These are phyloP conservation scores for Tardiomyces blankii DNA, from an alignment of 1,139 yeast genomes.

Conservation along the genomic window DNA sequence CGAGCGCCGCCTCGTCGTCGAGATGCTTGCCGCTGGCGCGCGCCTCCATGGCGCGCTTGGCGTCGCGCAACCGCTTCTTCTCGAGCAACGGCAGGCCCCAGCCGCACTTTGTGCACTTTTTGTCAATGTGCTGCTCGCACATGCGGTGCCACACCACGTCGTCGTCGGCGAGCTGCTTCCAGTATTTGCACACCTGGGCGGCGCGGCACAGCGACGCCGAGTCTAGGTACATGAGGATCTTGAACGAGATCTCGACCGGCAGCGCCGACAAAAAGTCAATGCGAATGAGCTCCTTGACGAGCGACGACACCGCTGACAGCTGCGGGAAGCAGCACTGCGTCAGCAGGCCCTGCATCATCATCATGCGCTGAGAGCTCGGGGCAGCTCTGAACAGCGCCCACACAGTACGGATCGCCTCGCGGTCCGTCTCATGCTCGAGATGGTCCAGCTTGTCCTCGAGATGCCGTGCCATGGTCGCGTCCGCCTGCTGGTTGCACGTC, in stretches of 20 bases:
- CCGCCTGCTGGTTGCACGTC: conserved; percentile 59
- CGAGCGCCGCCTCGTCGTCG: not conserved
- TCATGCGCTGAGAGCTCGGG: conserved; percentile 51
- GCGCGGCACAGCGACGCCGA: conserved; percentile 88
- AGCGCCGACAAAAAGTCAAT: conserved; percentile 80
- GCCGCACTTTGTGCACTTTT: conserved; percentile 96
- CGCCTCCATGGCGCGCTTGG: conserved; percentile 21
- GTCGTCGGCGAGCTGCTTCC: conserved; percentile 89
- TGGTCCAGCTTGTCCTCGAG: conserved; percentile 38
- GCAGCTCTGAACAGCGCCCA: conserved; percentile 76
- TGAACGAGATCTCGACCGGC: conserved; percentile 77
- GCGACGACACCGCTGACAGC: conserved; percentile 68
- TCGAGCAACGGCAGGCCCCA: conserved; percentile 93
- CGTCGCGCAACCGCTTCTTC: conserved; percentile 25
- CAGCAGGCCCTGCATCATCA: conserved; percentile 73
- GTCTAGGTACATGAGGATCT: conserved; percentile 78
- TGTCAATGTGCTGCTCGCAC: conserved; percentile 96
- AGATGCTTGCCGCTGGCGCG: conserved; percentile 9
- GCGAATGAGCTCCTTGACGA: conserved; percentile 66
- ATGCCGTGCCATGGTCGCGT: conserved; percentile 48
- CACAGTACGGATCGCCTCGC: conserved; percentile 59
- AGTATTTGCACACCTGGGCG: conserved; percentile 76
- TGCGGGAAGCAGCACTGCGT: conserved; percentile 95
- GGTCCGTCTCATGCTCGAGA: conserved; percentile 46
- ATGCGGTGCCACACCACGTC: conserved; percentile 96